phyloP scores from a whole-genome alignment of 495 filamentous ascomycete genomes.

The Penicillium dipodomyicola region DNA sequence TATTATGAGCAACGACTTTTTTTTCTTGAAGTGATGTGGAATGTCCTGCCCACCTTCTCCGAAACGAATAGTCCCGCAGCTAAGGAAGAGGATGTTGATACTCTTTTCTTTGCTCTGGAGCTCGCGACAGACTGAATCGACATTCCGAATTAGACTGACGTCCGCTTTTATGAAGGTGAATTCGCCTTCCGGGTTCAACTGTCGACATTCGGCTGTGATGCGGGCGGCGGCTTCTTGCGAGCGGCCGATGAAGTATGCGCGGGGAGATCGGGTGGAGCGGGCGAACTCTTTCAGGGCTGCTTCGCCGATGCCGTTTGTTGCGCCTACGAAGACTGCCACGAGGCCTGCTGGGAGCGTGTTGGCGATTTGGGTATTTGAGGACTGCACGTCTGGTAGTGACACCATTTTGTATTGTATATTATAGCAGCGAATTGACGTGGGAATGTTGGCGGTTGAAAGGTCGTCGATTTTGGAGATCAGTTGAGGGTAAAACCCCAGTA shows the following conservation, averaged over 20 bases:
- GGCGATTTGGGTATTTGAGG: conserved; percentile 40
- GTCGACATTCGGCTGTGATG: conserved; percentile 44
- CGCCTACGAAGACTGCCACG: conserved; percentile 60
- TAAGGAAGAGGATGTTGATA: conserved; percentile 61
- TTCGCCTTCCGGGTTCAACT: conserved; percentile 23
- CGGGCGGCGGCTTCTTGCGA: conserved; percentile 43
- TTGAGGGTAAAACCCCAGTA: background rate
- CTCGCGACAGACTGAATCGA: conserved; percentile 59
- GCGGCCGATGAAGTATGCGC: conserved; percentile 49
- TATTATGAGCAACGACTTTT: background rate
- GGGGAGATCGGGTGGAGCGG: conserved; percentile 38
- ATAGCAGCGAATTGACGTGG: background rate
- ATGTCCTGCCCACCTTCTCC: conserved; percentile 16
- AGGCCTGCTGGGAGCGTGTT: conserved; percentile 38
- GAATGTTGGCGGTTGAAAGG: background rate
- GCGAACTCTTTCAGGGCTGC: conserved; percentile 54
- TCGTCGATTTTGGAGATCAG: background rate
- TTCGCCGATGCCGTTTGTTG: conserved; percentile 61
- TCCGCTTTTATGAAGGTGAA: conserved; percentile 60
- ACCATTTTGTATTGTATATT: conserved; percentile 30
- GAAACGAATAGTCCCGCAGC: conserved; percentile 15
- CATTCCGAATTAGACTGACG: conserved; percentile 53
- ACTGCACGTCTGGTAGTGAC: conserved; percentile 30
- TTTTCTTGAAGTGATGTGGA: background rate
- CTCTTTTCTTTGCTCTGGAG: conserved; percentile 53